A percentile compares a stretch with the other conserved stretches of the same genome.
phyloP scores from a whole-genome alignment of 176 grass and related monocot species.

The Secale cereale region DNA sequence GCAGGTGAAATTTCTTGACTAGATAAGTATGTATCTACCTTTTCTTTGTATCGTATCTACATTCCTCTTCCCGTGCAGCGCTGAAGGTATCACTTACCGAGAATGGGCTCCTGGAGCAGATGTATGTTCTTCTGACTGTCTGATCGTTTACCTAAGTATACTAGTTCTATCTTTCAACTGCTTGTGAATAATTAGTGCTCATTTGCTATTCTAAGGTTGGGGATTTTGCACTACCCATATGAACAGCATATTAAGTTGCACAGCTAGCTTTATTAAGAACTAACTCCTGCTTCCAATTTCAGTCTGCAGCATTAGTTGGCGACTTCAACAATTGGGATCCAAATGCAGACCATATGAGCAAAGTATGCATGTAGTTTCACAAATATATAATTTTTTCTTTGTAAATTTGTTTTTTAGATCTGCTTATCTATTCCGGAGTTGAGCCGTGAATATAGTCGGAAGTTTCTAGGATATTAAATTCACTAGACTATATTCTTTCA shows the following conservation, averaged over 20 bases:
- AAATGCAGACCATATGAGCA: slow-evolving; percentile 69
- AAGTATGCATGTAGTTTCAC: slow-evolving; percentile 38
- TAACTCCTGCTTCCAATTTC: slow-evolving; percentile 44
- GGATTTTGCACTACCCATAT: slow-evolving; percentile 10
- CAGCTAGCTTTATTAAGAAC: slow-evolving; percentile 16
- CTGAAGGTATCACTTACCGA: slow-evolving; percentile 82
- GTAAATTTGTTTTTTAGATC: slow-evolving; percentile 20
- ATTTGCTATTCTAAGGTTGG: not conserved
- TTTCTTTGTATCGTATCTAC: not conserved
- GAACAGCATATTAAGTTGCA: not conserved
- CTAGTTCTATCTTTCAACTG: slow-evolving; percentile 17
- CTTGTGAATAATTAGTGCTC: not conserved
- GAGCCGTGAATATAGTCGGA: not conserved
- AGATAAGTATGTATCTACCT: not conserved
- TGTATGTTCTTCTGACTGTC: slow-evolving; percentile 40
- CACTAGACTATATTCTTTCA: not conserved
- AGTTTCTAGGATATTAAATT: not conserved
- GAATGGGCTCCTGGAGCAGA: slow-evolving; percentile 97
- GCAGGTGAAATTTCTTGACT: slow-evolving; percentile 49
- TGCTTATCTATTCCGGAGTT: not conserved
- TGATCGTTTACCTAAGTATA: slow-evolving; percentile 15
- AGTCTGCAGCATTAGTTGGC: slow-evolving; percentile 88
- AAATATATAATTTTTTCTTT: slow-evolving; percentile 13
- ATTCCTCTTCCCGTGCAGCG: slow-evolving; percentile 40
- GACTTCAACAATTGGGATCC: slow-evolving; percentile 99